These are phyloP conservation scores for Hypoxylon fuscum DNA, from an alignment of 495 filamentous ascomycete species.

Conservation along the genomic window DNA sequence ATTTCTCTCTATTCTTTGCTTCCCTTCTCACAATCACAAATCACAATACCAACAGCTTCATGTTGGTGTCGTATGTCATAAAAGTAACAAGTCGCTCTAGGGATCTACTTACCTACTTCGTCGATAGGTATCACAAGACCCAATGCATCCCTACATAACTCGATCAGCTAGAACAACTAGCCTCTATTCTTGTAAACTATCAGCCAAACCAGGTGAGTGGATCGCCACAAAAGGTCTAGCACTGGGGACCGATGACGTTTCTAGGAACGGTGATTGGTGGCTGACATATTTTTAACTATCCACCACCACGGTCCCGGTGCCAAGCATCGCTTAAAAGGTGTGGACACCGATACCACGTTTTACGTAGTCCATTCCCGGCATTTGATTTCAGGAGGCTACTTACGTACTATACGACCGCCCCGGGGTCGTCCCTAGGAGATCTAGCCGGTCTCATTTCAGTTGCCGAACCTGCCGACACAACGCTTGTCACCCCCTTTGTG, in stretches of 20 bases:
- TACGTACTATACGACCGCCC: constrained; percentile 19
- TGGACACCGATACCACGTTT: constrained; percentile 37
- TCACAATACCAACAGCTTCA: too few relatives aligned
- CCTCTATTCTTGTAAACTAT: constrained; percentile 4
- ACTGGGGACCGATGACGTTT: constrained; percentile 32
- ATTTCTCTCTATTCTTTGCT: too few relatives aligned
- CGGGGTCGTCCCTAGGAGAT: constrained; percentile 20
- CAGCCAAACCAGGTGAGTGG: constrained; percentile 41
- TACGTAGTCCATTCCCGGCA: constrained; percentile 37
- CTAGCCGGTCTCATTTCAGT: constrained; percentile 36
- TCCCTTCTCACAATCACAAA: too few relatives aligned
- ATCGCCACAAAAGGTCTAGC: constrained; percentile 24
- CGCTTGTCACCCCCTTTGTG: constrained; percentile 10
- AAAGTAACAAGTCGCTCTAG: too few relatives aligned
- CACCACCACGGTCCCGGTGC: constrained; percentile 37
- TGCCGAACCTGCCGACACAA: constrained; percentile 22
- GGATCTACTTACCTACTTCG: constrained; percentile 3
- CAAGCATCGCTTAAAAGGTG: constrained; percentile 30
- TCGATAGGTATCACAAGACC: constrained; percentile 11
- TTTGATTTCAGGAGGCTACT: constrained; percentile 18
- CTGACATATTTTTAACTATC: constrained; percentile 28
- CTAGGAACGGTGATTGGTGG: constrained; percentile 24
- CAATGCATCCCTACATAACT: constrained; percentile 1
- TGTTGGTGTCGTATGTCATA: too few relatives aligned
- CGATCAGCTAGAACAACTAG: constrained; percentile 7